Base-by-base conservation (phyloP, 2,329 filamentous ascomycete species). In the Aspergillus luchuensis region DNA sequence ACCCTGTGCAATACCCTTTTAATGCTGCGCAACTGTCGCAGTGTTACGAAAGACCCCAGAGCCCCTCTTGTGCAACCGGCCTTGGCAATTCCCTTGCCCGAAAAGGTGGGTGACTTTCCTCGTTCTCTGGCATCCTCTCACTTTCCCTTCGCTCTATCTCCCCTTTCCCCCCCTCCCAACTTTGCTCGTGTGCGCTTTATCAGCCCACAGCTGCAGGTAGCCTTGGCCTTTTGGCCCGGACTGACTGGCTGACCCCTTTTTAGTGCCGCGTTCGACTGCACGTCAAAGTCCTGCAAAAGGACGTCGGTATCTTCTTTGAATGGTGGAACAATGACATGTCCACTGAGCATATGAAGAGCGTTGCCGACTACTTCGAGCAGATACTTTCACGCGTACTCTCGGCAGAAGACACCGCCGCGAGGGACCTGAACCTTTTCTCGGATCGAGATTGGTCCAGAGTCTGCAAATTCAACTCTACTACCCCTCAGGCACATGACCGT, bases 391-490 rank as follows among this genome's bases (percentile, higher is more conserved):
- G 78, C 17, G 78, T 85, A 2, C 63, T 86, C 11, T 72, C 76
- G 2, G 69, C 72, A 3, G 79, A 81, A 0, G 74, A 77, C 8
- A 75, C 73, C 15, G 71, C 74, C 4, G 73, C 85, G 54, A 79
- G 75, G 5, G 74, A 82, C 19, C 72, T 83, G 25, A 81, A 85
- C 68, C 75, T 85, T 3, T 85, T 87, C 65, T 85, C 80, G 11
- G 81, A 84, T 51, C 76, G 81, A 8, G 85, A 88, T 64, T 81
- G 82, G 62, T 77, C 81, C 4, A 83, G 85, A 58, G 80, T 87
- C 45, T 69, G 82, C 7, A 78, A 80, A 5, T 85, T 85, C 74
- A 84, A 83, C 54, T 79, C 79, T 63, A 78, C 79, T 30, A 70
- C 73, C 0, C 77, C 77, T 2, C 67, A 75, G 38, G 71, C 69